Conservation (phyloP, 2,329 filamentous ascomycete genomes). For the Westerdykella sp. region DNA sequence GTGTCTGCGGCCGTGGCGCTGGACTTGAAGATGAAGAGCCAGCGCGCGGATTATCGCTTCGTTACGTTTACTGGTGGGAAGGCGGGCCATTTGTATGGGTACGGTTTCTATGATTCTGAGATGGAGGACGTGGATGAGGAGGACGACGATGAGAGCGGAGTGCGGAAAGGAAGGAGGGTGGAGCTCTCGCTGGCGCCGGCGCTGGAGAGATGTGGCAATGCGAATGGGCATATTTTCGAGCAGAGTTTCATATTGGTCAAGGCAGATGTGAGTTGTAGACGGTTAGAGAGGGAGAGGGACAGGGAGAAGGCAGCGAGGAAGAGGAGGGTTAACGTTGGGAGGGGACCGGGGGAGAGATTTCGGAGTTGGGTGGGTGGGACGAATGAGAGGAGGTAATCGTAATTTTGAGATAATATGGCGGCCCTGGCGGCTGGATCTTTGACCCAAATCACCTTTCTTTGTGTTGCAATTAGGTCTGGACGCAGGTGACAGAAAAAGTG, state of each 20-base stretch:
- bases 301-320: constrained; percentile 12
- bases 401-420: no score
- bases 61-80: constrained; percentile 33
- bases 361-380: no score
- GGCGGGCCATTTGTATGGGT: constrained; percentile 30
- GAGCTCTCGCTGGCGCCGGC: constrained; percentile 34
- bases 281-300: constrained; percentile 19
- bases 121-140: constrained; percentile 28
- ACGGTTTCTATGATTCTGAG: constrained; percentile 32
- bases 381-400: no score
- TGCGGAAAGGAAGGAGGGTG: constrained; percentile 21
- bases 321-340: background rate
- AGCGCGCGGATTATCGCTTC: constrained; percentile 34
- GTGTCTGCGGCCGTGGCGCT: constrained; percentile 33
- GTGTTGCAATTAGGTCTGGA: no score
- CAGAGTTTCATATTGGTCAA: constrained; percentile 35
- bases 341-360: no score
- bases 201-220: constrained; percentile 34
- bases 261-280: constrained; percentile 34
- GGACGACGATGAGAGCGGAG: constrained; percentile 19
- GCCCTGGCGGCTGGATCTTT: no score
- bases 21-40: constrained; percentile 34
- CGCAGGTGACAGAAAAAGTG: no score
- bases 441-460: background rate
- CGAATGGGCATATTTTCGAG: constrained; percentile 35